Evolutionary conservation across 2,329 filamentous ascomycete genomes (phyloP), one percentile per base, ranked within the genome.

Genomic region (Fusarium solani-melongenae): DNA sequence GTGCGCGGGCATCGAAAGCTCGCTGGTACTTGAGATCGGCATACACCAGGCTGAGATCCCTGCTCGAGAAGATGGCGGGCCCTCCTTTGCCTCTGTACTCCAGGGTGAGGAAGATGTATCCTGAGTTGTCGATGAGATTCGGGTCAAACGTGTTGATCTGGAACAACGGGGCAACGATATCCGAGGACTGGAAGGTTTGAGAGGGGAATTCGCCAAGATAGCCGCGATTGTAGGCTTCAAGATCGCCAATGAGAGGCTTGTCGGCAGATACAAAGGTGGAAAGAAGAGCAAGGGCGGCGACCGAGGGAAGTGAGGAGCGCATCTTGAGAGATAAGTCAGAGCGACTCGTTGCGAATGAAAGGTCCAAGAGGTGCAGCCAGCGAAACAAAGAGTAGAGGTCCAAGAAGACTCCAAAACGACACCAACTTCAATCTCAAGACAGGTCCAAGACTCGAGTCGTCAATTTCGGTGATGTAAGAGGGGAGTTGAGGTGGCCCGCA

Each of bases 41-140:
- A 41, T 76, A 76, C 5, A 77, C 67, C 12, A 76, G 74, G 34
- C 72, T 76, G 33, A 76, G 66, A 10, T 75, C 74, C 49, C 66
- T 74, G 61, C 72, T 75, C 14, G 74, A 76, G 66, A 76, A 76
- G 27, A 76, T 72, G 29, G 60, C 66, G n/a, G 74, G 74, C 4
- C 74, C 74, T 14, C 72, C 67, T 55, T 72, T 75, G 15, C 67
- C 66, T 22, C 33, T 58, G 17, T 73, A 61, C 20, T 75, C 70
- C 10, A 75, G 29, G 11, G 74, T 60, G 2, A 77, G 27, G 41
- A 77, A 76, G 20, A 77, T 60, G 38, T 75, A 77, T 2, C 70
- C 72, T 5, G 72, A 66, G 15, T 55, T 58, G 53, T 76, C 74
- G 17, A 77, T 64, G 20, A 68, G 70, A 29, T 64, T 65, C 4